These are phyloP conservation scores for Cytospora piceae DNA, from an alignment of 2,329 filamentous ascomycete species.

Conservation along the genomic window DNA sequence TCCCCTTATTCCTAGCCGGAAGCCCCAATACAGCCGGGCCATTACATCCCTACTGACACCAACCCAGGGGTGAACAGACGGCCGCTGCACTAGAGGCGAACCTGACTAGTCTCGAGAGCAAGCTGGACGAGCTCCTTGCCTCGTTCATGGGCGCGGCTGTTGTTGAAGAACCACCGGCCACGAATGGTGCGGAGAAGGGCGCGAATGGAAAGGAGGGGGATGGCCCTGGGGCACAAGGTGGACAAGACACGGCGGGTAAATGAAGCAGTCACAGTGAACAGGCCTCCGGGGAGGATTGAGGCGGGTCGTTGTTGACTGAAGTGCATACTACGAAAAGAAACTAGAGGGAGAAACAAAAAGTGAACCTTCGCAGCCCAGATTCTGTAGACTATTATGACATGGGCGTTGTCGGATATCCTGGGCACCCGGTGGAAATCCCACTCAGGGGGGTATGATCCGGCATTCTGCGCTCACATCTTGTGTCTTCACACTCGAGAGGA, in stretches of 20 bases:
- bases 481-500: not conserved
- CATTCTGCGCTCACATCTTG: not conserved
- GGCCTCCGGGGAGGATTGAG: not conserved
- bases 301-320: not conserved
- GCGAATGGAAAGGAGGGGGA: not conserved
- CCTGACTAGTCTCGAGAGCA: conserved; percentile 55
- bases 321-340: not conserved
- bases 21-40: not conserved
- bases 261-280: not conserved
- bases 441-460: not conserved
- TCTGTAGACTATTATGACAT: not conserved
- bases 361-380: not conserved
- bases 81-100: conserved; percentile 57
- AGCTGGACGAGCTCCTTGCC: conserved; percentile 58
- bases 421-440: not conserved
- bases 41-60: not conserved
- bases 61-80: conserved; percentile 56
- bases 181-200: conserved; percentile 10
- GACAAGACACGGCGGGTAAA: conserved; percentile 8
- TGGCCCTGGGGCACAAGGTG: not conserved
- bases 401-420: not conserved
- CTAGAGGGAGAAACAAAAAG: not conserved
- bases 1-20: not conserved
- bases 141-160: conserved; percentile 44
- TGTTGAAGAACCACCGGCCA: not conserved